Base-by-base conservation (phyloP, 2,329 filamentous ascomycete genomes). In the Phialophora verrucosa region DNA sequence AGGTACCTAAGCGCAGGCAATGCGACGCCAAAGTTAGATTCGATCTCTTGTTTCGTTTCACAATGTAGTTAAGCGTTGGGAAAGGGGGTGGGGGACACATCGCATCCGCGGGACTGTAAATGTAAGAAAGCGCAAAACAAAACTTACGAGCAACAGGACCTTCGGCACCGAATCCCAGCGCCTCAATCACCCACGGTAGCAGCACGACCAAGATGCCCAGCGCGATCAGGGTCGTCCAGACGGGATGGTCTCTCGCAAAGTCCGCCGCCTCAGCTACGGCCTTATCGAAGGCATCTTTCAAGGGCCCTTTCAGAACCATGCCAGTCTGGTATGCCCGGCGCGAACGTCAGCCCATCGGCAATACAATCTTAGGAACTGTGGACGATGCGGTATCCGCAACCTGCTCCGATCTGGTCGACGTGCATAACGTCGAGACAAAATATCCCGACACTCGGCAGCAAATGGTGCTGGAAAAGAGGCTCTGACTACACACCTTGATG, bases 151-250 rank as follows among this genome's bases (percentile, higher is more conserved):
- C 71, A 32, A 74, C 53, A 1, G 71, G 70, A 12, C 75, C 75
- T 23, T 71, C 20, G 56, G 72, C 74, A 0, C 63, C 72, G 54
- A 76, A 76, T 0, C 75, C 75, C 31, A 76, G 54, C 0, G 65
- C 55, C 59, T 74, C 71, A 23, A 76, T 56, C 11, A 73, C 67
- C 73, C 73, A 75, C 8, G 74, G 75, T 2, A 66, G 49, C 38
- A 76, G 29, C 4, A 72, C 25, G 8, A 62, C 69, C 38, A 76
- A 53, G 5, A 76, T 63, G 1, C 73, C 73, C 8, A 76, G 50
- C 0, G 74, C 75, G 44, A 76, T 62, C 7, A 75, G 38, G 1
- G 70, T 73, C 5, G 63, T 62, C 51, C 71, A 75, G 4, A 70
- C 66, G 0, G 74, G 73, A 44, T 76, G 73, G 0, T 75, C 70